These are phyloP conservation scores for Hypoxylon rickii DNA, from an alignment of 495 filamentous ascomycete species.

Conservation along the genomic window DNA sequence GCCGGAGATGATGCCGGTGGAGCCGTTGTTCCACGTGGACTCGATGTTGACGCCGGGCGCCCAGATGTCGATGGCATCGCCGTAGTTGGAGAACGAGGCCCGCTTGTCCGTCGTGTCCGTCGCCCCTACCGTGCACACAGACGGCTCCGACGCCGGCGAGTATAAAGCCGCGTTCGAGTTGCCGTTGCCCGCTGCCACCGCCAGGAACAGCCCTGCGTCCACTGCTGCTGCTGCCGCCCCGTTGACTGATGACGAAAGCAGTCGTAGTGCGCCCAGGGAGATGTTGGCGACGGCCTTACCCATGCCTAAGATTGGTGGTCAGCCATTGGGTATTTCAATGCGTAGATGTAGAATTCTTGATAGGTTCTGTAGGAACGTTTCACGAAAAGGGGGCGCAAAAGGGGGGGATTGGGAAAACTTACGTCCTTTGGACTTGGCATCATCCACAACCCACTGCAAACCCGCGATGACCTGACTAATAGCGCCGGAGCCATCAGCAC, in stretches of 20 bases:
- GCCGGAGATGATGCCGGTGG: conserved; percentile 50
- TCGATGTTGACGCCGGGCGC: conserved; percentile 48
- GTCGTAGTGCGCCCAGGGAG: conserved; percentile 50
- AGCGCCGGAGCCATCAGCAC: conserved; percentile 43
- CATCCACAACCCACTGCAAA: conserved; percentile 51
- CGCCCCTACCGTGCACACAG: conserved; percentile 59
- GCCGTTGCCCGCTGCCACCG: conserved; percentile 51
- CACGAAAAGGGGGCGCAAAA: neutral
- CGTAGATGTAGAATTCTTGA: too few species aligned
- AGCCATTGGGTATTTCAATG: too few species aligned
- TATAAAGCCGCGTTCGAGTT: conserved; percentile 38
- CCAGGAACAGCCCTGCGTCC: conserved; percentile 49
- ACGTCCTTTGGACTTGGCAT: conserved; percentile 38
- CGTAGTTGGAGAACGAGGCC: conserved; percentile 60
- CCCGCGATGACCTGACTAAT: conserved; percentile 54
- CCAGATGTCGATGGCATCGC: conserved; percentile 52
- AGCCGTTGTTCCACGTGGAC: conserved; percentile 39
- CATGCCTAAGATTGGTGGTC: conserved; percentile 8
- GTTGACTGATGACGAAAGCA: conserved; percentile 46
- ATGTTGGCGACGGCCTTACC: conserved; percentile 49
- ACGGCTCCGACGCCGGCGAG: conserved; percentile 53
- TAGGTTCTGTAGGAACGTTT: too few species aligned
- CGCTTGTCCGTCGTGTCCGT: conserved; percentile 44
- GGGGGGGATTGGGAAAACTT: conserved; percentile 3
- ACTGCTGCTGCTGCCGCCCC: conserved; percentile 45